Percentiles rank a stretch among this genome's conserved stretches.
Conservation (phyloP, 306 rosid species). For the Psophocarpus tetragonolobus region DNA sequence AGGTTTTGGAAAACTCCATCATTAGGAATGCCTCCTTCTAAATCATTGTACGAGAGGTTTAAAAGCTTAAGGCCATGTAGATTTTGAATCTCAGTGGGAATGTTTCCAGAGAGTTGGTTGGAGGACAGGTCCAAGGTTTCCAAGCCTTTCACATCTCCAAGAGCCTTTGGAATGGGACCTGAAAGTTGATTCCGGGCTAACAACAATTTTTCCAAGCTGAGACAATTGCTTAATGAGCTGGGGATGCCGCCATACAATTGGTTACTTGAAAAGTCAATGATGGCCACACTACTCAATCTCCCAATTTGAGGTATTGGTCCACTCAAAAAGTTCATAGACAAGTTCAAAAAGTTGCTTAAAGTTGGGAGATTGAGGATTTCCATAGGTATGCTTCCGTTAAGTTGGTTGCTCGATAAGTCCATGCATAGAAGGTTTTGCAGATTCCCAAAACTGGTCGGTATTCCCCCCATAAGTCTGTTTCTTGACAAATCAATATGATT, state of each 20-base stretch:
- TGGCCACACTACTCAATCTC: constrained; percentile 33
- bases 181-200: constrained; percentile 57
- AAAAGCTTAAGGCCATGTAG: constrained; percentile 45
- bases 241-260: constrained; percentile 57
- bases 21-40: constrained; percentile 64
- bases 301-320: constrained; percentile 68
- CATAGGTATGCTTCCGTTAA: constrained; percentile 61
- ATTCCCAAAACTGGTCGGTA: constrained; percentile 56
- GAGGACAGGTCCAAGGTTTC: constrained; percentile 69
- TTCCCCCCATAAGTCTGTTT: constrained; percentile 48
- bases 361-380: constrained; percentile 55
- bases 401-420: constrained; percentile 67
- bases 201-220: constrained; percentile 56
- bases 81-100: constrained; percentile 58
- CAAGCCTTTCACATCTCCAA: constrained; percentile 59
- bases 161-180: constrained; percentile 58
- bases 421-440: constrained; percentile 50
- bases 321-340: constrained; percentile 60
- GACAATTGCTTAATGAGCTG: constrained; percentile 51
- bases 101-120: constrained; percentile 67
- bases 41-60: constrained; percentile 63
- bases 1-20: constrained; percentile 54
- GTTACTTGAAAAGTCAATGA: constrained; percentile 66
- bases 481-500: constrained; percentile 59
- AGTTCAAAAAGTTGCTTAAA: constrained; percentile 57